Conservation (phyloP, 1,284 basidiomycete genomes). For the Singerocomus rubriflavus region DNA sequence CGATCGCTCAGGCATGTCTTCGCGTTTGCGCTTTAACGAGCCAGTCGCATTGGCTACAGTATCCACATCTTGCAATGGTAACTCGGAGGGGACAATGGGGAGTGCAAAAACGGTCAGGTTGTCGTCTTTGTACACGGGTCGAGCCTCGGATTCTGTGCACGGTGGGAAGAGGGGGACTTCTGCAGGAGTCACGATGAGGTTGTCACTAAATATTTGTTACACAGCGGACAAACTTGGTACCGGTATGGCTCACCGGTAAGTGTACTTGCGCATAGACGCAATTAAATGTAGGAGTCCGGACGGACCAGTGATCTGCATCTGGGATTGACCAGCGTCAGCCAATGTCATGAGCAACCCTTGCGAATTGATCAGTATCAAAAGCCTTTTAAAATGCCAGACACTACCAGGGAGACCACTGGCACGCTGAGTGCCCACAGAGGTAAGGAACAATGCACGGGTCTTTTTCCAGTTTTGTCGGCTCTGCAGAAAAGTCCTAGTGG, state of each 20-base stretch:
- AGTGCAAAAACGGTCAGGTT: constrained; percentile 65
- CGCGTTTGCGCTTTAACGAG: constrained; percentile 46
- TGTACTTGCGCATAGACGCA: constrained; percentile 66
- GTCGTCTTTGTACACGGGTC: constrained; percentile 56
- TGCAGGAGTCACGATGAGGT: constrained; percentile 44
- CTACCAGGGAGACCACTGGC: constrained; percentile 70
- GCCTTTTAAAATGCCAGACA: constrained; percentile 11
- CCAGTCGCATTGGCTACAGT: not conserved
- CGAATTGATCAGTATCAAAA: not conserved
- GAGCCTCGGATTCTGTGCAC: constrained; percentile 25
- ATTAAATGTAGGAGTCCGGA: constrained; percentile 67
- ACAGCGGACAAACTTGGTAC: not conserved
- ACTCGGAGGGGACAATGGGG: constrained; percentile 41
- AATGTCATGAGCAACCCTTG: constrained; percentile 80
- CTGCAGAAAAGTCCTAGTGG: constrained; percentile 71
- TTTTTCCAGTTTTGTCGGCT: constrained; percentile 62
- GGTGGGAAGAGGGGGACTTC: constrained; percentile 42
- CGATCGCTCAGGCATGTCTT: constrained; percentile 33
- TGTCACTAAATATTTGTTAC: constrained; percentile 37
- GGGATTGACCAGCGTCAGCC: constrained; percentile 64
- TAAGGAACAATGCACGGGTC: constrained; percentile 71
- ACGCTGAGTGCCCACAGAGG: constrained; percentile 58
- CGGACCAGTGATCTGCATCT: constrained; percentile 69
- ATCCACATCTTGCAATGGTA: not conserved
- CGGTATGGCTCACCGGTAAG: constrained; percentile 50